These are phyloP conservation scores for Phytophthora boehmeriae DNA, from an alignment of 352 stramenopile species.

Conservation along the genomic window DNA sequence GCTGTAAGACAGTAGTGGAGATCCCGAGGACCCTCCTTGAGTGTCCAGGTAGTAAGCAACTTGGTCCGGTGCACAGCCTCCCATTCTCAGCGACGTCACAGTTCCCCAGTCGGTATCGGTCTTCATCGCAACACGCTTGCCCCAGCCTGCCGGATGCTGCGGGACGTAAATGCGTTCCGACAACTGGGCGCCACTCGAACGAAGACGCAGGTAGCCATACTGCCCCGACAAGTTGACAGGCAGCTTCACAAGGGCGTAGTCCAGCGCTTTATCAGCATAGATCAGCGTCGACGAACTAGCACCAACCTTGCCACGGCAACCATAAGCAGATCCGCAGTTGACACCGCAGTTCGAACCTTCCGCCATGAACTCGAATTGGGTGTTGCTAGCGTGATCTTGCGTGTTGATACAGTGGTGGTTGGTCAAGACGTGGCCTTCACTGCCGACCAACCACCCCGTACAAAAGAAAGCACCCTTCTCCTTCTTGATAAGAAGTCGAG, in stretches of 20 bases:
- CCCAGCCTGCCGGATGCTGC: constrained; percentile 66
- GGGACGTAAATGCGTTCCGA: constrained; percentile 67
- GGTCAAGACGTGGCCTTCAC: constrained; percentile 75
- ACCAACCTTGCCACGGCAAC: constrained; percentile 44
- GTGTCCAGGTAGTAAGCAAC: constrained; percentile 79
- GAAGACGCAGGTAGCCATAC: constrained; percentile 66
- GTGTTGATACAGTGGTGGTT: constrained; percentile 83
- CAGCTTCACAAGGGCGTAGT: constrained; percentile 78
- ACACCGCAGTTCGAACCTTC: constrained; percentile 40
- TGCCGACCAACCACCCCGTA: constrained; percentile 79
- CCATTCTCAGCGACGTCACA: constrained; percentile 50
- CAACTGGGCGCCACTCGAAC: constrained; percentile 47
- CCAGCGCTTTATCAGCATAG: constrained; percentile 35
- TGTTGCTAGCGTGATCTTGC: constrained; percentile 53
- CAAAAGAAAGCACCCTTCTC: constrained; percentile 59
- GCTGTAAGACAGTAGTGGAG: constrained; percentile 58
- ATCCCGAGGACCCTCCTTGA: constrained; percentile 72
- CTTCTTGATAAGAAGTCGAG: constrained; percentile 74
- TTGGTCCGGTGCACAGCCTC: constrained; percentile 55
- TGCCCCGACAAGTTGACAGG: constrained; percentile 48
- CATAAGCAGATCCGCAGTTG: constrained; percentile 38
- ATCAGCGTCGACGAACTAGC: constrained; percentile 45
- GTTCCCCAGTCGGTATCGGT: constrained; percentile 37
- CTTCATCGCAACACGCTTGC: constrained; percentile 76
- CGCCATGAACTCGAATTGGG: constrained; percentile 73